These are phyloP conservation scores for Gnetum montanum DNA, from an alignment of 75 land plant genomes.

Conservation along the genomic window DNA sequence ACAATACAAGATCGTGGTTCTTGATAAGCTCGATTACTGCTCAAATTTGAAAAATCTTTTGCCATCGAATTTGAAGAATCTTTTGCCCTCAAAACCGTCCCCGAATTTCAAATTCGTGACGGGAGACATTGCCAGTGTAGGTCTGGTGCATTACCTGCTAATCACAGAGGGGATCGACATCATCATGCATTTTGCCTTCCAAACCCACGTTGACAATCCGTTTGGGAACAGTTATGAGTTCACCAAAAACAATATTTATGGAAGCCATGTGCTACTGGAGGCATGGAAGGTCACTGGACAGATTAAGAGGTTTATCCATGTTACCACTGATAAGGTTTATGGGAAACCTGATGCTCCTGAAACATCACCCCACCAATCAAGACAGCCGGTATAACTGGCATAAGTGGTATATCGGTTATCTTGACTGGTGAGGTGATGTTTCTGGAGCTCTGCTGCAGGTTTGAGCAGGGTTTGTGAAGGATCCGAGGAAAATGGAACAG, in stretches of 20 bases:
- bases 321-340: conserved; percentile 71
- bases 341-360: conserved; percentile 58
- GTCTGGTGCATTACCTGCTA: conserved; percentile 65
- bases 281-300: conserved; percentile 63
- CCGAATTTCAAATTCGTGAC: conserved; percentile 69
- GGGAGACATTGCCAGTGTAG: conserved; percentile 68
- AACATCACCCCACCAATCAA: conserved; percentile 58
- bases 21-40: conserved; percentile 26
- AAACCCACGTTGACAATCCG: conserved; percentile 74
- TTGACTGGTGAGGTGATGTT: conserved; percentile 78
- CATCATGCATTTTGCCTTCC: conserved; percentile 79
- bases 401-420: conserved; percentile 54
- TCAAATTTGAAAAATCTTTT: not conserved
- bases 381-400: conserved; percentile 61
- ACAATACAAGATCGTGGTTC: conserved; percentile 18
- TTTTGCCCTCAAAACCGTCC: conserved; percentile 34
- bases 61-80: conserved; percentile 43
- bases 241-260: conserved; percentile 74
- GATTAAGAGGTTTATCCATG: conserved; percentile 64
- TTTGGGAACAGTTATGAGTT: conserved; percentile 74
- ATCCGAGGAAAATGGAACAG: not conserved
- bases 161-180: conserved; percentile 69
- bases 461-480: not conserved
- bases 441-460: conserved; percentile 44
- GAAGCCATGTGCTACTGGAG: conserved; percentile 71